These are phyloP conservation scores for Trifolium pratense DNA, from an alignment of 306 rosid species.

Conservation along the genomic window DNA sequence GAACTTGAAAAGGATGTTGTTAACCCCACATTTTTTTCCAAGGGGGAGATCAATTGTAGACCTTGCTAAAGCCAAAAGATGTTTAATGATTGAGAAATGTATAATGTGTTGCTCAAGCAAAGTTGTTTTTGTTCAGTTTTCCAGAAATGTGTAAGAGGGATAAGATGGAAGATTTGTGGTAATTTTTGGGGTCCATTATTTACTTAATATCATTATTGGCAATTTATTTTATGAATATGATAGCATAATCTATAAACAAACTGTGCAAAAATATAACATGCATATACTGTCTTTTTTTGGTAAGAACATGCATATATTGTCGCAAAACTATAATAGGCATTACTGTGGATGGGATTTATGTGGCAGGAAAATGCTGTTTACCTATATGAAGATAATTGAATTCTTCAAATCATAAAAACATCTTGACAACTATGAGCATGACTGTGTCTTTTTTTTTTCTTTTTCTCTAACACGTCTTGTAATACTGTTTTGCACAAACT, in stretches of 20 bases:
- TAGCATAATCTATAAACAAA: neutral
- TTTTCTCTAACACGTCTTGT: no score
- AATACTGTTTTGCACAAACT: neutral
- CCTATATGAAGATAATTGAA: no score
- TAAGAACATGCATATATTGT: no score
- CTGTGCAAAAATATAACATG: neutral
- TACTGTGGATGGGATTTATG: neutral
- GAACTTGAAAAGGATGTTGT: constrained; percentile 34
- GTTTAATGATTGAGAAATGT: no score
- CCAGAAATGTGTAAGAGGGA: neutral
- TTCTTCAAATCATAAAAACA: no score
- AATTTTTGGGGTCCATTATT: constrained; percentile 9
- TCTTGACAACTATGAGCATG: neutral
- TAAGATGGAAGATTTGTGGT: constrained; percentile 23
- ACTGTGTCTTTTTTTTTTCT: no score
- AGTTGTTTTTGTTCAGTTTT: constrained; percentile 27
- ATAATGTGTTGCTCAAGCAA: constrained; percentile 36
- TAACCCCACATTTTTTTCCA: constrained; percentile 32
- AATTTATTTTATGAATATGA: constrained; percentile 4
- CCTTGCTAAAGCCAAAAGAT: constrained; percentile 41
- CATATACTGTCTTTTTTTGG: no score
- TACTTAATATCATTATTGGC: constrained; percentile 10
- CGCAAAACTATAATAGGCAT: neutral
- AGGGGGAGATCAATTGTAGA: constrained; percentile 37
- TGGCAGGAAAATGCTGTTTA: no score